Evolutionary conservation across 2,329 filamentous ascomycete species (phyloP).

Genomic region (Clarireedia hainanense): DNA sequence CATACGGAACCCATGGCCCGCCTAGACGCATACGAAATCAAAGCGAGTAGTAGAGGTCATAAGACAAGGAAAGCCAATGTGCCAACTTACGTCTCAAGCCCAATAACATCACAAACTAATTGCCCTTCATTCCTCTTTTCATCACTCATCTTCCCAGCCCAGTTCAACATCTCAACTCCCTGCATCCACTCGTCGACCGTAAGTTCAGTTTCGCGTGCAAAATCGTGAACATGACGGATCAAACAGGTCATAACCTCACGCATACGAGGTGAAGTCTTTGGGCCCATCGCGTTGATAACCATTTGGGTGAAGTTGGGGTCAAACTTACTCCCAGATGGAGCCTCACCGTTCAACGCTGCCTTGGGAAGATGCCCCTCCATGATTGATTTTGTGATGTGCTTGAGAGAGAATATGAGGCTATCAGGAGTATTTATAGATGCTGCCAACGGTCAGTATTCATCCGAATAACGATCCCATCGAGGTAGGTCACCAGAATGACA

Average conservation of each 20-base stretch:
- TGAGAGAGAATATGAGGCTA: too few relatives aligned
- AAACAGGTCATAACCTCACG: conserved; percentile 46
- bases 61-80: not conserved
- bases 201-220: conserved; percentile 48
- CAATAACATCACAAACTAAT: conserved; percentile 54
- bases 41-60: not conserved
- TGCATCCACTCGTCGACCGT: conserved; percentile 52
- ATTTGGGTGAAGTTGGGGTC: conserved; percentile 50
- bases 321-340: conserved; percentile 20
- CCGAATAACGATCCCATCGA: too few relatives aligned
- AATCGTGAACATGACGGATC: conserved; percentile 50
- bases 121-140: conserved; percentile 57
- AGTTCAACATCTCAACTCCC: conserved; percentile 49
- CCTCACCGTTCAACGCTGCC: not conserved
- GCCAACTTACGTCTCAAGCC: conserved; percentile 46
- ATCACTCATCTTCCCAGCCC: conserved; percentile 54
- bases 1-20: not conserved
- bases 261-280: conserved; percentile 48
- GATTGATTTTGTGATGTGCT: too few relatives aligned
- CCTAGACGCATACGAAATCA: too few relatives aligned
- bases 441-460: too few relatives aligned
- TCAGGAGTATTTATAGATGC: too few relatives aligned
- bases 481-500: too few relatives aligned
- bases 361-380: too few relatives aligned
- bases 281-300: conserved; percentile 54